Percentiles rank a stretch among this genome's conserved stretches.
Conservation (phyloP, 2,329 filamentous ascomycete genomes). For the Onygena corvina region DNA sequence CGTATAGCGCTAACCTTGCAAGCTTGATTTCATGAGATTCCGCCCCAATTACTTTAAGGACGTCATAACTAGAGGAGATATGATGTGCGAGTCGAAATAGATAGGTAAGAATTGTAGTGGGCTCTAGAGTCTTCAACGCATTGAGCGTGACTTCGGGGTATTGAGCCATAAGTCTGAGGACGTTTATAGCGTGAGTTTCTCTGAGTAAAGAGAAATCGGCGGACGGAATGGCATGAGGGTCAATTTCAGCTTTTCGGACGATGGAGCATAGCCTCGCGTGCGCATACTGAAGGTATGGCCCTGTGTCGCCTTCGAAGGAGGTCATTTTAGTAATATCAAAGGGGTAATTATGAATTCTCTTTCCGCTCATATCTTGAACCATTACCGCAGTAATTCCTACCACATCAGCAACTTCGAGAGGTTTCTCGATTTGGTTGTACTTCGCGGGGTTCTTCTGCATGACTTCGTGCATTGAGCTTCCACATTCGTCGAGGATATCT, state of each 20-base stretch:
- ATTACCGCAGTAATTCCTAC: constrained; percentile 80
- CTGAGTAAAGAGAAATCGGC: constrained; percentile 58
- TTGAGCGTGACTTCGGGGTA: constrained; percentile 79
- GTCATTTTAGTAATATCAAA: constrained; percentile 76
- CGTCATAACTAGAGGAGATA: constrained; percentile 12
- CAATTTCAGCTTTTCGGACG: constrained; percentile 44
- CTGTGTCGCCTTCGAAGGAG: constrained; percentile 74
- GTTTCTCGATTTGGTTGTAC: constrained; percentile 69
- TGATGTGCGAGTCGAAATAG: constrained; percentile 44
- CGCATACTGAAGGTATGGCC: constrained; percentile 74
- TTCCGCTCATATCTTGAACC: constrained; percentile 86
- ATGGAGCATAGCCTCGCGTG: constrained; percentile 58
- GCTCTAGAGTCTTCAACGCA: constrained; percentile 72
- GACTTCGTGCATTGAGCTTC: constrained; percentile 80
- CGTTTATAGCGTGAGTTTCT: constrained; percentile 59
- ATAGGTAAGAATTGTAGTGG: constrained; percentile 56
- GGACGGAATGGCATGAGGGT: constrained; percentile 45
- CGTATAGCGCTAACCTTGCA: constrained; percentile 44
- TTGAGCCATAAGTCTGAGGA: constrained; percentile 64
- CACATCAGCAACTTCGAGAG: constrained; percentile 60
- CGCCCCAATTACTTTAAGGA: constrained; percentile 37
- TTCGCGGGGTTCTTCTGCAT: constrained; percentile 74
- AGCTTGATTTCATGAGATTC: constrained; percentile 34
- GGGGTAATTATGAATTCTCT: constrained; percentile 54
- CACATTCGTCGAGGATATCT: constrained; percentile 59